Evolutionary conservation across 2,329 filamentous ascomycete species (phyloP).

Genomic region (Tetracladium maxilliforme): DNA sequence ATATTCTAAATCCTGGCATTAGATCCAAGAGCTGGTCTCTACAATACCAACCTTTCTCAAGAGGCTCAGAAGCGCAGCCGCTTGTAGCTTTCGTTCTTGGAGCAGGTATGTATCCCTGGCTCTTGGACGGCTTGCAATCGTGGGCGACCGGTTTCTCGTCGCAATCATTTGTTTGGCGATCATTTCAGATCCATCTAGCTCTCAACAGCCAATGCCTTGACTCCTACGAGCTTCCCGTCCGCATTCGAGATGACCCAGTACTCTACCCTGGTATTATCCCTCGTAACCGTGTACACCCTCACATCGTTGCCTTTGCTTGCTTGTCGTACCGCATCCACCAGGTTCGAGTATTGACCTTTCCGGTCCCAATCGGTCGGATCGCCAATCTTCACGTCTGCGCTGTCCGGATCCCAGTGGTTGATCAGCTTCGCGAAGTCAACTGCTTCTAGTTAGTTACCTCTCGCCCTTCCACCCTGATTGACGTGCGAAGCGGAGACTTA

Average conservation of each 20-base stretch:
- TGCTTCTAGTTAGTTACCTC: constrained; percentile 14
- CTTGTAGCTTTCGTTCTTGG: too few relatives aligned
- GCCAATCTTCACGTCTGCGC: constrained; percentile 47
- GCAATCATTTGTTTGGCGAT: constrained; percentile 3
- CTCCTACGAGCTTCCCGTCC: constrained; percentile 53
- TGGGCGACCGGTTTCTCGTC: too few relatives aligned
- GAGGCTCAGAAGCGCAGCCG: too few relatives aligned
- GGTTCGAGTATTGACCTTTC: constrained; percentile 50
- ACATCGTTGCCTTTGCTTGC: constrained; percentile 49
- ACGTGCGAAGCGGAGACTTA: constrained; percentile 1
- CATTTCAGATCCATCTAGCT: too few relatives aligned
- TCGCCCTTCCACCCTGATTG: not conserved
- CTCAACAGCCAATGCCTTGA: constrained; percentile 68
- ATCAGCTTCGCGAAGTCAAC: constrained; percentile 59
- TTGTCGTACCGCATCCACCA: constrained; percentile 55
- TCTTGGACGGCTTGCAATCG: too few relatives aligned
- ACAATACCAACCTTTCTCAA: too few relatives aligned
- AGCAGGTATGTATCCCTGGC: too few relatives aligned
- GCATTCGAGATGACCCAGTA: constrained; percentile 65
- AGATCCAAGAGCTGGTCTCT: too few relatives aligned
- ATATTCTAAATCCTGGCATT: too few relatives aligned
- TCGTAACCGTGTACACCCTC: constrained; percentile 57
- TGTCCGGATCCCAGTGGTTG: constrained; percentile 33
- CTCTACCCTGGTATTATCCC: constrained; percentile 50
- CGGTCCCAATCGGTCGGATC: constrained; percentile 61